These are phyloP conservation scores for Mucor ambiguus DNA, from an alignment of 371 early-diverging fungal genomes.

Conservation along the genomic window DNA sequence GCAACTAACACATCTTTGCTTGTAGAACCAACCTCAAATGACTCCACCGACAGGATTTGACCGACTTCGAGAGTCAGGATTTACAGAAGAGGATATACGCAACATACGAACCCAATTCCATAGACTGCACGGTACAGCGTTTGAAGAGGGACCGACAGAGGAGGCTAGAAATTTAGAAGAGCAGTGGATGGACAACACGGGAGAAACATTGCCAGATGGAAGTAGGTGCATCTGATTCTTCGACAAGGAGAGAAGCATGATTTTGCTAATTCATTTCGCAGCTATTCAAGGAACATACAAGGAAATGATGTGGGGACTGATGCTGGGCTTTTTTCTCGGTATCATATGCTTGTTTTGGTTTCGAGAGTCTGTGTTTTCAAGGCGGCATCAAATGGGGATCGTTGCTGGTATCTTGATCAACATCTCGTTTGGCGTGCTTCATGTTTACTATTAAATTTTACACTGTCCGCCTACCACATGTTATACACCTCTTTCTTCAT, in stretches of 20 bases:
- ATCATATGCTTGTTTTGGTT: slow-evolving; percentile 70
- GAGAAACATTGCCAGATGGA: slow-evolving; percentile 61
- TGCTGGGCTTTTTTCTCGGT: slow-evolving; percentile 71
- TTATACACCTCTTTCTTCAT: neutral
- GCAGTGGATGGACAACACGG: slow-evolving; percentile 74
- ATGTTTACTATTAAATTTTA: slow-evolving; percentile 48
- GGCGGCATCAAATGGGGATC: slow-evolving; percentile 71
- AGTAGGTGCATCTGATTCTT: slow-evolving; percentile 34
- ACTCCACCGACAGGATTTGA: slow-evolving; percentile 66
- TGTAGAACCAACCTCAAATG: slow-evolving; percentile 34
- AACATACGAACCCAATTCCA: slow-evolving; percentile 70
- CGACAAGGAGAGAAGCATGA: neutral
- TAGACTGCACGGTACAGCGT: slow-evolving; percentile 39
- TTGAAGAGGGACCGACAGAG: slow-evolving; percentile 25
- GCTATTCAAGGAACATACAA: slow-evolving; percentile 60
- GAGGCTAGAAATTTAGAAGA: slow-evolving; percentile 61
- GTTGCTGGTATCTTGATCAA: slow-evolving; percentile 70
- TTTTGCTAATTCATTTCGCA: slow-evolving; percentile 2
- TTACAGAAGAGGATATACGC: slow-evolving; percentile 69
- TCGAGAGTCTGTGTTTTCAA: slow-evolving; percentile 65
- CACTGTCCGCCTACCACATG: neutral
- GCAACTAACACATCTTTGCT: neutral
- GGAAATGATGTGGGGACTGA: slow-evolving; percentile 68
- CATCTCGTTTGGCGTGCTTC: slow-evolving; percentile 66
- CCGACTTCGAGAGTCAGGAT: slow-evolving; percentile 69